A percentile compares a stretch with the other conserved stretches of the same genome.
Evolutionary conservation across 768 basidiomycete species (phyloP).

Genomic region (Lactifluus pinguis): DNA sequence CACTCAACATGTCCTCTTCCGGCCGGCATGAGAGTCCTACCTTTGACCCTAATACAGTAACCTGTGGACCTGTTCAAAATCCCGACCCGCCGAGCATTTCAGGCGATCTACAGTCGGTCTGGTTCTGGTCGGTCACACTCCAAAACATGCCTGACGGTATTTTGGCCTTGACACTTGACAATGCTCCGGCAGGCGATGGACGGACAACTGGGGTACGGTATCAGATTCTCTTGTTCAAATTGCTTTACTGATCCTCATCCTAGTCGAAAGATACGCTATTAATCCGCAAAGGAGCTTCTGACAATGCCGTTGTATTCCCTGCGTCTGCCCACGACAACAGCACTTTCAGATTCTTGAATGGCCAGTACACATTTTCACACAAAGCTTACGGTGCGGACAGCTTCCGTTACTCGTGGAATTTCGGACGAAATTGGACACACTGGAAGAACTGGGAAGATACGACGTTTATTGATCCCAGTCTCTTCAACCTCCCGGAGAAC

Average conservation of each 20-base stretch:
- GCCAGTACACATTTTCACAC: slow-evolving; percentile 71
- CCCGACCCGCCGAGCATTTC: slow-evolving; percentile 42
- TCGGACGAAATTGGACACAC: slow-evolving; percentile 74
- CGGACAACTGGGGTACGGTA: slow-evolving; percentile 47
- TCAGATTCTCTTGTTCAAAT: slow-evolving; percentile 1
- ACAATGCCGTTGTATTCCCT: slow-evolving; percentile 86
- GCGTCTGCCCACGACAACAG: slow-evolving; percentile 63
- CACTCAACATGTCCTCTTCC: slow-evolving; percentile 63
- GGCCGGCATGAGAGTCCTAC: slow-evolving; percentile 49
- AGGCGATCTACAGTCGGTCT: slow-evolving; percentile 49
- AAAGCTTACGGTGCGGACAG: slow-evolving; percentile 78
- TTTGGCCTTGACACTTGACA: slow-evolving; percentile 58
- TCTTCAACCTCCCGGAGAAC: slow-evolving; percentile 38
- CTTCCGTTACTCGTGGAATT: slow-evolving; percentile 83
- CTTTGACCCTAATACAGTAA: slow-evolving; percentile 34
- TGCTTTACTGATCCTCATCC: not conserved
- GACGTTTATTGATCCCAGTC: slow-evolving; percentile 49
- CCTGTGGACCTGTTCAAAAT: slow-evolving; percentile 42
- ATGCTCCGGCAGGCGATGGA: slow-evolving; percentile 36
- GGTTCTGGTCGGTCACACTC: slow-evolving; percentile 70
- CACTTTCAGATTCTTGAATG: slow-evolving; percentile 48
- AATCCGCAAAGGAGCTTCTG: slow-evolving; percentile 63
- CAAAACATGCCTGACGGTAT: slow-evolving; percentile 75
- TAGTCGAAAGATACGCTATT: slow-evolving; percentile 67
- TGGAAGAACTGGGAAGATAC: slow-evolving; percentile 76